Evolutionary conservation across 768 basidiomycete species (phyloP).

Genomic region (Tylopilus sp.): DNA sequence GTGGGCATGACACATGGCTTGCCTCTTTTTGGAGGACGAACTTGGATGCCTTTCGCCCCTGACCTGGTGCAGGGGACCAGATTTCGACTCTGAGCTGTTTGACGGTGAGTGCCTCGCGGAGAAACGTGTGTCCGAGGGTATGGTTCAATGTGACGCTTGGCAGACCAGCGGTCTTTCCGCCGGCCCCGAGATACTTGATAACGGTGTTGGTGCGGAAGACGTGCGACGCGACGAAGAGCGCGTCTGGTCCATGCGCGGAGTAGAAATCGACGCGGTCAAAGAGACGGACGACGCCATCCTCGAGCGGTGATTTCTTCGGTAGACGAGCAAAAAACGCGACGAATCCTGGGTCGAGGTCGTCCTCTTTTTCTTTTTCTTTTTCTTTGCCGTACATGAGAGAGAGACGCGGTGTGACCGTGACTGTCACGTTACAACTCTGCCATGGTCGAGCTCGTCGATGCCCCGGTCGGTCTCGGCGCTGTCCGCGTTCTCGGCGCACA

Average conservation of each 20-base stretch:
- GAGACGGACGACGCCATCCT: conserved; percentile 80
- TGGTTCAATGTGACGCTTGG: conserved; percentile 76
- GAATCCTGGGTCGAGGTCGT: conserved; percentile 63
- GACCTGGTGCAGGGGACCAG: conserved; percentile 70
- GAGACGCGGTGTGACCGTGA: conserved; percentile 25
- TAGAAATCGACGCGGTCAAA: conserved; percentile 86
- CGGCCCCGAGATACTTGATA: conserved; percentile 82
- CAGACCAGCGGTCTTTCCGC: conserved; percentile 55
- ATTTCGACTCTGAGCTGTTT: conserved; percentile 93
- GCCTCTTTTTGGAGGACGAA: conserved; percentile 84
- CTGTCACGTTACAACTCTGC: conserved; percentile 5
- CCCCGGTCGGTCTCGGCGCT: conserved; percentile 64
- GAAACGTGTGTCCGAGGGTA: conserved; percentile 72
- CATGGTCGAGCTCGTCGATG: conserved; percentile 40
- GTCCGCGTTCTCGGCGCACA: conserved; percentile 80
- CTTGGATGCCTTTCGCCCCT: conserved; percentile 69
- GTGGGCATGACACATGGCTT: conserved; percentile 13
- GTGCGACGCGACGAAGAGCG: conserved; percentile 79
- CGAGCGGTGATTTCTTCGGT: conserved; percentile 59
- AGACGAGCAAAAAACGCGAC: conserved; percentile 64
- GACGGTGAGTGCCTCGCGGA: conserved; percentile 86
- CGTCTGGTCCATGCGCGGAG: conserved; percentile 86
- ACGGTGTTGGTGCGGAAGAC: conserved; percentile 88
- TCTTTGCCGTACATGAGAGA: conserved; percentile 63
- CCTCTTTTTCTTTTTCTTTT: conserved; percentile 62